Evolutionary conservation across 352 stramenopile genomes (phyloP), one percentile per base, ranked within the genome.

Genomic region (Phytophthora syringae): DNA sequence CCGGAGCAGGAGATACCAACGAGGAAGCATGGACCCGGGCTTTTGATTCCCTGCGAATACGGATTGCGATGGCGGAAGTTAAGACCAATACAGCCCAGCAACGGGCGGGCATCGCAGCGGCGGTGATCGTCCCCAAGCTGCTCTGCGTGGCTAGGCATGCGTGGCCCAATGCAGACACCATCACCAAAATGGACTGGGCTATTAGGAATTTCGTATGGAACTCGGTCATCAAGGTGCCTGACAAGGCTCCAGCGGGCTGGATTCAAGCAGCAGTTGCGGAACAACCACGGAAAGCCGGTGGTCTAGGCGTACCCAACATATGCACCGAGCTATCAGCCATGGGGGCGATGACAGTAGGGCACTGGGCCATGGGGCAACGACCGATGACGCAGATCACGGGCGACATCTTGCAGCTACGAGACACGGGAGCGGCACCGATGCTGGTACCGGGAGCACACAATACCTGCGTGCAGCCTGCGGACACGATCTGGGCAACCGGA

Each of bases 61-160:
- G 27, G 9, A 18, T 52, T 13, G 25, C 27, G 10, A 5, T 51
- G 3, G 40, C 52, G 4, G 52, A 48, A 15, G 28, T 15, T 0
- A 62, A 54, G 10, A 54, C 44, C 5, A 62, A 48, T 25, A 53
- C 54, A 7, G 54, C 24, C 2, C 10, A 40, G 11, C 54, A 54
- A 15, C 21, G 44, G 4, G 43, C 43, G 10, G 12, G 10, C 1
- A 47, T 62, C 0, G 44, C 50, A 11, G 36, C 24, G 0, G 34
- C 50, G 0, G 37, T 57, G 3, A 57, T 57, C 6, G 22, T 57
- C 1, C 54, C 44, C 1, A 54, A 62, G 4, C 7, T 62, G 5
- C 9, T 62, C 0, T 54, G 42, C 37, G 53, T 53, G 7, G 53
- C 42, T 0, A 15, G 53, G 20, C 54, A 62, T 22, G 43, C 44